Evolutionary conservation across 2,329 filamentous ascomycete genomes (phyloP).

Genomic region (Sarocladium brachiariae): DNA sequence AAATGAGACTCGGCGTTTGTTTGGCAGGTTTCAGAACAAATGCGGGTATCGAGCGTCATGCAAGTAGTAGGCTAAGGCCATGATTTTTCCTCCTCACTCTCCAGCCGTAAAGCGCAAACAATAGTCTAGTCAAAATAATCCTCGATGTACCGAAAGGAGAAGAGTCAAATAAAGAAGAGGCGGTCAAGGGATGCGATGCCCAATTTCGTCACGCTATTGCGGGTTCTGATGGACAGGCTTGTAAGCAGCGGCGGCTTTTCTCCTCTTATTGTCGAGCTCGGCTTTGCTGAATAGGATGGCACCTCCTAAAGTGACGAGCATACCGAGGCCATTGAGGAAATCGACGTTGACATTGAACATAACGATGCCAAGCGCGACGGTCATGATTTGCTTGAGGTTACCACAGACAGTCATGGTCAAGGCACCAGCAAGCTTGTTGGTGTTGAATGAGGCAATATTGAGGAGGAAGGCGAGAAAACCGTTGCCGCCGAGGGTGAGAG

Average conservation of each 20-base stretch:
- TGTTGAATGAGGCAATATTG: constrained; percentile 51
- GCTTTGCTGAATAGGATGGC: constrained; percentile 53
- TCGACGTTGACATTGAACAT: constrained; percentile 45
- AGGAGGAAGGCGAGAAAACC: constrained; percentile 48
- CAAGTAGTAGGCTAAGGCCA: background rate
- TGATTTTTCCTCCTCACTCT: background rate
- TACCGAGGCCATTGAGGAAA: constrained; percentile 48
- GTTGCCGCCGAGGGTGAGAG: constrained; percentile 41
- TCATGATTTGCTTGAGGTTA: constrained; percentile 52
- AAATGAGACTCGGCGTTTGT: background rate
- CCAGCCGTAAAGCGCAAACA: background rate
- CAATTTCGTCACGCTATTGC: constrained; percentile 4
- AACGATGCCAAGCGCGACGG: constrained; percentile 46
- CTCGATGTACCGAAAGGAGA: background rate
- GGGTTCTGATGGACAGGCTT: constrained; percentile 28
- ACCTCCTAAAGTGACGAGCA: constrained; percentile 46
- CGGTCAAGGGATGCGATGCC: background rate
- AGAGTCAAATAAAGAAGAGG: background rate
- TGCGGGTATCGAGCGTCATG: constrained; percentile 8
- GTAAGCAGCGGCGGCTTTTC: constrained; percentile 23
- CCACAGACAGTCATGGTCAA: constrained; percentile 54
- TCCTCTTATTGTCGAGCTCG: constrained; percentile 43
- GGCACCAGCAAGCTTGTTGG: constrained; percentile 51
- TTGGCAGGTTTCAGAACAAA: constrained; percentile 1
- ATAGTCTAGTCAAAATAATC: background rate